Base-by-base conservation (phyloP, 495 filamentous ascomycete species). In the Xylaria scruposa region DNA sequence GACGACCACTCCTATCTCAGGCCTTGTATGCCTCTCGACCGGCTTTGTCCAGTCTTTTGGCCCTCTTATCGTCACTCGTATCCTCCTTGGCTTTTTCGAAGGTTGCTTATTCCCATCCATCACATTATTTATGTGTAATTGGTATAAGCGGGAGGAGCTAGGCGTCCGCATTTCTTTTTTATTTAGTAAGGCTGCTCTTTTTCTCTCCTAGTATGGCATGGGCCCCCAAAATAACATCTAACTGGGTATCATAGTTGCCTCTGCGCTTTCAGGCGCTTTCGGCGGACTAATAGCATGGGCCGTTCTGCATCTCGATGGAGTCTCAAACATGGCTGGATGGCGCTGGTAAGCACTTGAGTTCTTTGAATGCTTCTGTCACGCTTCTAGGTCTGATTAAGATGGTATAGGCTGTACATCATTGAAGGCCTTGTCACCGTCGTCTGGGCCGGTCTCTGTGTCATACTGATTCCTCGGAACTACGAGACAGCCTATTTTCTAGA, bases 401-500 rank as follows among this genome's bases (percentile, higher is more conserved):
- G 26, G 1, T 21, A 36, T 53, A 83, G 81, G 81, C 63, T 82
- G 15, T 83, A 81, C 53, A 79, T 83, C 53, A 77, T 83, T 49
- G 81, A 83, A 73, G 81, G 82, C 26, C 61, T 78, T 12, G 78
- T 80, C 33, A 83, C 81, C 12, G 69, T 84, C 46, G 68, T 76
- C 17, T 74, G 77, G 46, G 80, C 80, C 29, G 54, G 44, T 15
- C 24, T 73, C 10, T 78, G 78, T 70, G 70, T 77, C 54, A 80
- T 79, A 70, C 58, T 83, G 13, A 76, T 83, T 31, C 81, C 81
- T 21, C 75, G 76, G 19, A 75, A 73, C 58, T 82, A 81, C 58
- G 77, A 79, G 36, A 83, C 78, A 9, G 81, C 81, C 4, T 82
- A 82, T 47, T 92, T 89, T 75, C 82, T 92, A 24, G 86, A 80